phyloP scores from a whole-genome alignment of 2,329 filamentous ascomycete genomes.

The Magnaporthiopsis rhizophila region DNA sequence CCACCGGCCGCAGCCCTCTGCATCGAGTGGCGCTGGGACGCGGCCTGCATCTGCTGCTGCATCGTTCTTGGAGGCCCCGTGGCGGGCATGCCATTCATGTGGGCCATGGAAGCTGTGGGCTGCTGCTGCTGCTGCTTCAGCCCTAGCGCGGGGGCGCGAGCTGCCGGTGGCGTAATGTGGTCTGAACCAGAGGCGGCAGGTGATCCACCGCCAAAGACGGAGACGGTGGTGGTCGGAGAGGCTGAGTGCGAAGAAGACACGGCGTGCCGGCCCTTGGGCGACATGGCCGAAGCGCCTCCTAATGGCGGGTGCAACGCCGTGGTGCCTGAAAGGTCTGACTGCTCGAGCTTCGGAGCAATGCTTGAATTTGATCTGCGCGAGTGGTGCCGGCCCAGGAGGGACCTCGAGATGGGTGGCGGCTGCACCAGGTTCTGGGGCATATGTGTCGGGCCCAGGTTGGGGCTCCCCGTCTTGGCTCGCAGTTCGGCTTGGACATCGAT shows the following conservation, averaged over 20 bases:
- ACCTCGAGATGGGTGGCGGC: slow-evolving; percentile 69
- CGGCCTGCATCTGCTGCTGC: slow-evolving; percentile 28
- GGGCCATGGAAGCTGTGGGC: slow-evolving; percentile 19
- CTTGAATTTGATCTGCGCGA: slow-evolving; percentile 63
- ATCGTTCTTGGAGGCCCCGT: slow-evolving; percentile 11
- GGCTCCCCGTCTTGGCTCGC: slow-evolving; percentile 83
- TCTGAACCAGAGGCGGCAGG: slow-evolving; percentile 38
- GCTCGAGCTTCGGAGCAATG: slow-evolving; percentile 65
- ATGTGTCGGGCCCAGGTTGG: slow-evolving; percentile 64
- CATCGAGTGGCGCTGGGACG: slow-evolving; percentile 17
- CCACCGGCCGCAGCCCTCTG: slow-evolving; percentile 4
- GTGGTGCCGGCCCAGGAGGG: slow-evolving; percentile 73
- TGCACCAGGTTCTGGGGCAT: slow-evolving; percentile 62
- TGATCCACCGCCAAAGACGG: slow-evolving; percentile 29
- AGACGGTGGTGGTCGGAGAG: slow-evolving; percentile 43
- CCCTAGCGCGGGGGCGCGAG: slow-evolving; percentile 24
- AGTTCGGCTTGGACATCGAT: slow-evolving; percentile 97
- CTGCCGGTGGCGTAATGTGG: slow-evolving; percentile 25
- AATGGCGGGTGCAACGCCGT: slow-evolving; percentile 36
- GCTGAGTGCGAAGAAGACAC: slow-evolving; percentile 69
- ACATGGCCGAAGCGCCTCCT: slow-evolving; percentile 47
- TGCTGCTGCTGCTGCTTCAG: slow-evolving; percentile 31
- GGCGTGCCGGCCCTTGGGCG: slow-evolving; percentile 70
- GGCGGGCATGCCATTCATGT: slow-evolving; percentile 13
- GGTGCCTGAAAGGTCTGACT: slow-evolving; percentile 30